Base-by-base conservation (phyloP, 2,329 filamentous ascomycete species). In the Colletotrichum lindemuthianum region DNA sequence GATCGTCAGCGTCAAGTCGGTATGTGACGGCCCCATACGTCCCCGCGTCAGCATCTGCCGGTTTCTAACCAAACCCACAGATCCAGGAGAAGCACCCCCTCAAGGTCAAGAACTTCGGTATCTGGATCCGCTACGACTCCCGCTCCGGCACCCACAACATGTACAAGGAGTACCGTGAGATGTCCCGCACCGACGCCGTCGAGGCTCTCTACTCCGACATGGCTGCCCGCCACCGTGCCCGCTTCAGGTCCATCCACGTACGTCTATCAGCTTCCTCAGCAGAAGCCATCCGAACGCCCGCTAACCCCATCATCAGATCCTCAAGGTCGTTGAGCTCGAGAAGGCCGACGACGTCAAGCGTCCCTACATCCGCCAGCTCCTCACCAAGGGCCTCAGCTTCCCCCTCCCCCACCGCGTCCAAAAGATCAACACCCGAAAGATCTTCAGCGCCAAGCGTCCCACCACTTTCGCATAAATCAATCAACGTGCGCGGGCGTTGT, bases 111-210 rank as follows among this genome's bases (percentile, higher is more conserved):
- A 99, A 97, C 92, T 98, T 99, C 82, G 96, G 96, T 82, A 90
- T 99, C 90, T 99, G 96, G 96, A 91, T 99, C 86, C 94, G 96
- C 81, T 99, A 99, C 88, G 95, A 99, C 87, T 99, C 96, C 70
- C 95, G 96, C 84, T 98, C 96, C 77, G 96, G 96, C 77, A 99
- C 96, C 77, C 96, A 99, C 93, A 99, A 99, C 92, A 99, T 99
- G 96, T 99, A 99, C 93, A 98, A 98, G 91, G 96, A 99, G 91
- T 98, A 97, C 92, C 92, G 96, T 81, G 96, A 98, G 89, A 92
- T 98, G 89, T 95, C 92, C 81, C 89, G 96, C 84, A 92, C 91
- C 78, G 95, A 96, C 74, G 96, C 96, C 73, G 95, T 98, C 78
- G 92, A 98, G 85, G 85, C 95, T 74, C 90, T 99, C 80, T 99